Base-by-base conservation (phyloP, 495 filamentous ascomycete genomes). In the Annulohypoxylon stygium region DNA sequence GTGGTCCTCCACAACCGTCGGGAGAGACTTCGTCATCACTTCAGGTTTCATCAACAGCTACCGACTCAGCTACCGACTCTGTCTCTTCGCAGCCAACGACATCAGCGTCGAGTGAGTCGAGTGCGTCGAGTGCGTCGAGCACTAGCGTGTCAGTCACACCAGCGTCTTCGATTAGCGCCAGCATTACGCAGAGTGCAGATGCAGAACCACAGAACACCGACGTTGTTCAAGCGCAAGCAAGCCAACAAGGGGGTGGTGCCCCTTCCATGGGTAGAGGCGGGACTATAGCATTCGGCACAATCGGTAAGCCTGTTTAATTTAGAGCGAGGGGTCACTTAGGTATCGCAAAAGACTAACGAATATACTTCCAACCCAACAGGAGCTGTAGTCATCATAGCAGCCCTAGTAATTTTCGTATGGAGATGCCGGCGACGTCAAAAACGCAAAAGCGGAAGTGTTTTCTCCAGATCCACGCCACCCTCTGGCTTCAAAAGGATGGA, bases 241-340 rank as follows among this genome's bases (percentile, higher is more conserved):
- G 41, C 20, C 61, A 69, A 61, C 10, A n/a, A 33, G 66, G 33
- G 2, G 16, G 10, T 18, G n/a, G 11, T 8, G 48, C 5, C 3
- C 48, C 60, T 20, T 47, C 7, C 9, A 74, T 69, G 61, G 69
- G 66, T n/a, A 62, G 51, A 25, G 67, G 62, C 1, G 71, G 57
- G 7, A 58, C 67, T 16, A 74, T 74, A 63, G 71, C 71, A 20
- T 16, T 74, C 30, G 71, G 71, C 23, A 43, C 58, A 70, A 16
- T 74, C 47, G 71, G 71, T 74, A 70, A 74, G 71, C 3, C 33
- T 6, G 8, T 55, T 25, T 33, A 51, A 11, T 33, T n/a, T n/a
- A 16, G 26, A 39, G 0, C 1, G 41, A 58, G 16, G 18, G n/a
- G 36, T 20, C 41, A 4, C 16, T 25, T 16, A 1, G 12, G 16